Evolutionary conservation across 208 protist species (phyloP).

Genomic region (Lotmaria passim): DNA sequence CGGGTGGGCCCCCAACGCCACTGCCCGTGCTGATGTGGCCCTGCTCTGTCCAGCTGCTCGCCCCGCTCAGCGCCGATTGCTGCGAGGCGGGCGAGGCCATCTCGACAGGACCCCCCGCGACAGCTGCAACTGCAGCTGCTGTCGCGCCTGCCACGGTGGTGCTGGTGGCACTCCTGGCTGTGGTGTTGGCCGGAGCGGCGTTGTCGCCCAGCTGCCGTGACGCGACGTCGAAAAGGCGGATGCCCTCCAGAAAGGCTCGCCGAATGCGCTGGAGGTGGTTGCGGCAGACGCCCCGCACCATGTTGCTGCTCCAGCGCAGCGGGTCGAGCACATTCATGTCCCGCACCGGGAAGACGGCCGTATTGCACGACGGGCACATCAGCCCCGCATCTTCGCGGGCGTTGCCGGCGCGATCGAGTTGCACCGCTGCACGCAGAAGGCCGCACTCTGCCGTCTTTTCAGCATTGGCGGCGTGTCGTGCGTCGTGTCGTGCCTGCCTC

Average conservation of each 20-base stretch:
- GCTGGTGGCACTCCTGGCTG: background rate
- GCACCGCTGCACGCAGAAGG: constrained; percentile 5
- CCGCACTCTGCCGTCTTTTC: background rate
- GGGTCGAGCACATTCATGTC: constrained; percentile 93
- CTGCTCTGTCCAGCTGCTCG: constrained; percentile 30
- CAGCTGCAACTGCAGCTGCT: too few species aligned
- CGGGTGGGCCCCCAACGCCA: background rate
- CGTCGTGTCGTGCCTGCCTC: constrained; percentile 33
- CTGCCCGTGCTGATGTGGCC: too few species aligned
- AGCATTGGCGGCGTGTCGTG: constrained; percentile 11
- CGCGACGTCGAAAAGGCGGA: constrained; percentile 50
- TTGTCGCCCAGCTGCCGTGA: constrained; percentile 39
- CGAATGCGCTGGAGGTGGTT: constrained; percentile 85
- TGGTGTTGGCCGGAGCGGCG: background rate
- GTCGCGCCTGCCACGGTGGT: too few species aligned
- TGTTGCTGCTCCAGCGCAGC: constrained; percentile 90
- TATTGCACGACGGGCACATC: constrained; percentile 69
- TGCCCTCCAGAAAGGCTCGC: constrained; percentile 69
- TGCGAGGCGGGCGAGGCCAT: constrained; percentile 30
- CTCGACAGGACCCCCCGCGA: background rate
- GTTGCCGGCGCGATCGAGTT: constrained; percentile 44
- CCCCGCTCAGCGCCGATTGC: constrained; percentile 26
- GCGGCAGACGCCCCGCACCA: constrained; percentile 84
- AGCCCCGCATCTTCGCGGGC: constrained; percentile 43
- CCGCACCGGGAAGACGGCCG: constrained; percentile 76